phyloP scores from a whole-genome alignment of 306 rosid genomes.

The Arachis stenosperma region DNA sequence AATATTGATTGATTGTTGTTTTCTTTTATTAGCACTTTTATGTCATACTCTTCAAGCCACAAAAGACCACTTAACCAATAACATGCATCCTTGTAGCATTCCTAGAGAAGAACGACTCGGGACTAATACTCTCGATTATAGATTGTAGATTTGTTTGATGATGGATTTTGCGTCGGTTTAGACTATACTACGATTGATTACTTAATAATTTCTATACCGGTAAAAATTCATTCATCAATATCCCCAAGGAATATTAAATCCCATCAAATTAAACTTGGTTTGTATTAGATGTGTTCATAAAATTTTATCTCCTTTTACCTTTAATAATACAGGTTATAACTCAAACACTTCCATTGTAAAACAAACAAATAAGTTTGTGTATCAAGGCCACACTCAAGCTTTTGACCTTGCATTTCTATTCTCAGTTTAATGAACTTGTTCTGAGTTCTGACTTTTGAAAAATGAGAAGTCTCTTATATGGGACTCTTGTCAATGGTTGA shows the following conservation, averaged over 20 bases:
- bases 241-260: neutral
- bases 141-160: too few relatives aligned
- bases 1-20: too few relatives aligned
- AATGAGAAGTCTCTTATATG: slow-evolving; percentile 16
- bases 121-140: too few relatives aligned
- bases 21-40: too few relatives aligned
- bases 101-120: too few relatives aligned
- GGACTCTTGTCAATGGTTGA: slow-evolving; percentile 17
- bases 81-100: too few relatives aligned
- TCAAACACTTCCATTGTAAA: neutral
- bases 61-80: too few relatives aligned
- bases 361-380: neutral
- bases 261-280: slow-evolving; percentile 6
- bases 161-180: too few relatives aligned
- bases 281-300: neutral
- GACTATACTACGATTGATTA: too few relatives aligned
- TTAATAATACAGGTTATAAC: neutral
- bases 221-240: too few relatives aligned
- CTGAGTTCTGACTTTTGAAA: slow-evolving; percentile 1
- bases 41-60: too few relatives aligned
- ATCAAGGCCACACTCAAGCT: slow-evolving; percentile 6
- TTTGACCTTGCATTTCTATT: slow-evolving; percentile 13
- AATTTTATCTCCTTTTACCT: neutral
- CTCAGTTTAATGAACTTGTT: slow-evolving; percentile 33
- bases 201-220: too few relatives aligned